phyloP scores from a whole-genome alignment of 202 grass and related monocot species.

The Dendrocalamus latiflorus region DNA sequence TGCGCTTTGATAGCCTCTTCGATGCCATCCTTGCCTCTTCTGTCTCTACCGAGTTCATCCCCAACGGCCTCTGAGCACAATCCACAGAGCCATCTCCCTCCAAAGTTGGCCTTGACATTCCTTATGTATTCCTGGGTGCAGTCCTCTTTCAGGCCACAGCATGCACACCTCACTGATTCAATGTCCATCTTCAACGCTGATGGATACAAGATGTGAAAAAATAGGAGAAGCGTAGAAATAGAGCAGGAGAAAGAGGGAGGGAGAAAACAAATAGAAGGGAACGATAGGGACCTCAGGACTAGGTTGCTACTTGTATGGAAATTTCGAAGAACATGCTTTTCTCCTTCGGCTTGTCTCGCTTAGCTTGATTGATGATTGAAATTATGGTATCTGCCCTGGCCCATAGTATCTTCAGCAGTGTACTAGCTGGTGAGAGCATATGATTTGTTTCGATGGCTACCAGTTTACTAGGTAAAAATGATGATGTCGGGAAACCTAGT shows the following conservation, averaged over 20 bases:
- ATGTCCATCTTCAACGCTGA: slow-evolving; percentile 36
- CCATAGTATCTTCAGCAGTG: slow-evolving; percentile 40
- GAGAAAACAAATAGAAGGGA: neutral
- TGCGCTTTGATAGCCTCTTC: slow-evolving; percentile 58
- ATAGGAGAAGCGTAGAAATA: slow-evolving; percentile 13
- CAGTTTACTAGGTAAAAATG: slow-evolving; percentile 2
- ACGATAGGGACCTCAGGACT: slow-evolving; percentile 29
- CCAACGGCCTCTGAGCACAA: slow-evolving; percentile 62
- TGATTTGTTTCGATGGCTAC: slow-evolving; percentile 16
- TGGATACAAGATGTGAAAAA: slow-evolving; percentile 2
- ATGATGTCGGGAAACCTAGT: neutral
- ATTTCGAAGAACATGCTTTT: neutral
- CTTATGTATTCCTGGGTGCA: slow-evolving; percentile 76
- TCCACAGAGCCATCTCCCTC: slow-evolving; percentile 70
- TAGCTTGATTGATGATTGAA: slow-evolving; percentile 38
- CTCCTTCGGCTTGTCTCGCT: slow-evolving; percentile 24
- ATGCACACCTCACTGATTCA: slow-evolving; percentile 49
- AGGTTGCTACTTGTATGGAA: slow-evolving; percentile 28
- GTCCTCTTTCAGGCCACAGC: too few species aligned
- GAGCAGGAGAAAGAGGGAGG: slow-evolving; percentile 14
- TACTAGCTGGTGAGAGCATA: slow-evolving; percentile 24
- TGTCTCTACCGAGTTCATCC: slow-evolving; percentile 33
- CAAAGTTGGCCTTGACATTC: slow-evolving; percentile 57
- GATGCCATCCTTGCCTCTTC: slow-evolving; percentile 5
- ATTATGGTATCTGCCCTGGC: slow-evolving; percentile 35